A percentile compares a stretch with the other conserved stretches of the same genome.
These are phyloP conservation scores for Colletotrichum sublineola DNA, from an alignment of 2,329 filamentous ascomycete genomes.

Conservation along the genomic window DNA sequence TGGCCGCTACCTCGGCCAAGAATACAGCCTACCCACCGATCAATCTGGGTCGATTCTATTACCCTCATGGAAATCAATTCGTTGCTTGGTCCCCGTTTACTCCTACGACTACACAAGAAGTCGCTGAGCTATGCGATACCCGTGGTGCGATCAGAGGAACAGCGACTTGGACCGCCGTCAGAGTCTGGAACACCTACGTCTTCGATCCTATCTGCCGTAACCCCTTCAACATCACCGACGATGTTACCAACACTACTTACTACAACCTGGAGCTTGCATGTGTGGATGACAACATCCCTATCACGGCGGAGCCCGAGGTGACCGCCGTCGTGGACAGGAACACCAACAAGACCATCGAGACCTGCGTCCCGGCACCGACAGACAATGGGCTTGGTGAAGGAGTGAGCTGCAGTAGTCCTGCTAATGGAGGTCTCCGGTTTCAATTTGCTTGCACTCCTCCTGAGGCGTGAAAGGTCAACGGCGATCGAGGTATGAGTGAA, in stretches of 20 bases:
- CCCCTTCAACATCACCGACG: slow-evolving; percentile 34
- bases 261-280: slow-evolving; percentile 34
- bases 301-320: slow-evolving; percentile 4
- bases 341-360: slow-evolving; percentile 30
- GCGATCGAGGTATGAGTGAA: too few relatives aligned
- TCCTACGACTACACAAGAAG: slow-evolving; percentile 26
- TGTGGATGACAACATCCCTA: slow-evolving; percentile 26
- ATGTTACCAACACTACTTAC: slow-evolving; percentile 23
- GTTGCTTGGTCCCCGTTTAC: slow-evolving; percentile 32
- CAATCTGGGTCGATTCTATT: slow-evolving; percentile 27
- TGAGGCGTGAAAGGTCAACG: background rate
- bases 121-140: slow-evolving; percentile 18
- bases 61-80: slow-evolving; percentile 24
- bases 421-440: background rate
- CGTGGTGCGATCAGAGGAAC: slow-evolving; percentile 29
- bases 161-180: slow-evolving; percentile 30
- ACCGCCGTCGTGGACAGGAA: slow-evolving; percentile 30
- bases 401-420: background rate
- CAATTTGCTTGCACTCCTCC: background rate
- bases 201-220: slow-evolving; percentile 34
- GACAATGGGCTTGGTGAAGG: background rate
- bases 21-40: slow-evolving; percentile 22
- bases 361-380: slow-evolving; percentile 12
- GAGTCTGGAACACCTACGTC: slow-evolving; percentile 28
- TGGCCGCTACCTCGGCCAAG: slow-evolving; percentile 19